Evolutionary conservation across 2,329 filamentous ascomycete genomes (phyloP).

Genomic region (Phialophora expanda): DNA sequence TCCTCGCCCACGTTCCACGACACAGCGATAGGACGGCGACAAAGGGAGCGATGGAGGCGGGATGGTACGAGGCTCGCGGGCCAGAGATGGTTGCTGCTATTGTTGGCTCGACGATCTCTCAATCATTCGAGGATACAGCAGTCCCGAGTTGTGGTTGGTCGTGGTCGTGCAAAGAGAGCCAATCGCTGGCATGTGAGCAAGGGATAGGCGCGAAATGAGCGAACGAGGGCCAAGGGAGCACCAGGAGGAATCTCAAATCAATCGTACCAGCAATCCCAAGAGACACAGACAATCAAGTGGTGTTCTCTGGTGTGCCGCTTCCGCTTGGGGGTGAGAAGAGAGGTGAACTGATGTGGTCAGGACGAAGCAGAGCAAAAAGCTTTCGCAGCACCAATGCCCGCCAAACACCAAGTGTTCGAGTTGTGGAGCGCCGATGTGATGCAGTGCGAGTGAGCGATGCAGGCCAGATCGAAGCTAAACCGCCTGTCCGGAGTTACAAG

Average conservation of each 20-base stretch:
- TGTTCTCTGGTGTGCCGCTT: constrained; percentile 12
- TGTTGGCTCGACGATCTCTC: constrained; percentile 30
- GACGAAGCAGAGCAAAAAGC: constrained; percentile 5
- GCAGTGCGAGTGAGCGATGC: not conserved
- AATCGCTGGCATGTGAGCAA: constrained; percentile 30
- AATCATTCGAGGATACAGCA: constrained; percentile 18
- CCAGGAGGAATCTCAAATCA: constrained; percentile 24
- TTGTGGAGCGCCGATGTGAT: not conserved
- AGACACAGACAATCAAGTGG: constrained; percentile 25
- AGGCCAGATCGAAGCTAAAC: constrained; percentile 15
- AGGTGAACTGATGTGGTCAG: not conserved
- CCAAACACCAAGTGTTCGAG: not conserved
- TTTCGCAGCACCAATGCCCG: not conserved
- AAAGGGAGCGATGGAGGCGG: constrained; percentile 28
- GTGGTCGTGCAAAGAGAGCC: constrained; percentile 32
- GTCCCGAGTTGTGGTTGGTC: constrained; percentile 31
- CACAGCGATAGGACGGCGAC: constrained; percentile 25
- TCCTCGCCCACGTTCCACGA: constrained; percentile 33
- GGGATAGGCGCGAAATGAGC: constrained; percentile 32
- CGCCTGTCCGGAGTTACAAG: not conserved
- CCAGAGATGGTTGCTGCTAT: constrained; percentile 28
- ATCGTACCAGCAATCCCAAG: constrained; percentile 16
- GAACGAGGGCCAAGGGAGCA: constrained; percentile 24
- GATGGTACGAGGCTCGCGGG: constrained; percentile 33
- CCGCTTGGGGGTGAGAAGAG: not conserved